phyloP scores from a whole-genome alignment of 495 filamentous ascomycete genomes.

The Xylaria bambusicola region DNA sequence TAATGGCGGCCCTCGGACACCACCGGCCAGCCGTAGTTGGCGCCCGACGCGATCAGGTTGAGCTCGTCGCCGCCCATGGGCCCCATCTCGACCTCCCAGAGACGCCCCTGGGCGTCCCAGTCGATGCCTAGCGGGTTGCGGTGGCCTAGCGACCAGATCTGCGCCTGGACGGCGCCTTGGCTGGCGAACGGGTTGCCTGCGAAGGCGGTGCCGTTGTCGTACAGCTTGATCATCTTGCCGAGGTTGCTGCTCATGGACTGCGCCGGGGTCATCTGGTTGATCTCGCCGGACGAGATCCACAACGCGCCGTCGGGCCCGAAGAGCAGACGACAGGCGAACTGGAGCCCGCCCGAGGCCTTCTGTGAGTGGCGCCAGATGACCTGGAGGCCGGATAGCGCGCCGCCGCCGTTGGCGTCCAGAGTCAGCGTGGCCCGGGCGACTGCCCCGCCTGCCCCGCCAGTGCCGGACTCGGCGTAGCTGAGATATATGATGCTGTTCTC shows the following conservation, averaged over 20 bases:
- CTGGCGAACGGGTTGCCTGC: slow-evolving; percentile 39
- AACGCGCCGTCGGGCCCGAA: slow-evolving; percentile 35
- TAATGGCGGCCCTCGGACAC: slow-evolving; percentile 39
- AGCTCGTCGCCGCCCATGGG: slow-evolving; percentile 43
- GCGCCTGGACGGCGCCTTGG: slow-evolving; percentile 31
- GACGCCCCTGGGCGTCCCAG: slow-evolving; percentile 39
- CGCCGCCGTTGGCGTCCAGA: slow-evolving; percentile 36
- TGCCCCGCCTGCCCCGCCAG: slow-evolving; percentile 33
- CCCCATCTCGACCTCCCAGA: slow-evolving; percentile 44
- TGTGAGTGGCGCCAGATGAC: slow-evolving; percentile 42
- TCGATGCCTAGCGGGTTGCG: slow-evolving; percentile 43
- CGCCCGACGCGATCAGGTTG: slow-evolving; percentile 38
- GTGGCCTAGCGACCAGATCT: slow-evolving; percentile 39
- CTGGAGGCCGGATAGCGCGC: slow-evolving; percentile 34
- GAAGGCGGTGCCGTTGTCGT: slow-evolving; percentile 38
- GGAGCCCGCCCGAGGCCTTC: slow-evolving; percentile 30
- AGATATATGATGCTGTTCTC: slow-evolving; percentile 40
- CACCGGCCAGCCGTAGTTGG: slow-evolving; percentile 41
- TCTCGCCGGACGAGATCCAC: slow-evolving; percentile 41
- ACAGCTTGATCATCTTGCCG: slow-evolving; percentile 38
- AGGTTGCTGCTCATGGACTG: slow-evolving; percentile 41
- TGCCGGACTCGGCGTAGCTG: slow-evolving; percentile 40
- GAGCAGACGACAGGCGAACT: slow-evolving; percentile 37
- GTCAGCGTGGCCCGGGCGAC: slow-evolving; percentile 39
- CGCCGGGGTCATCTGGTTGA: slow-evolving; percentile 36